These are phyloP conservation scores for Neopestalotiopsis sp. DNA, from an alignment of 2,329 filamentous ascomycete genomes.

Conservation along the genomic window DNA sequence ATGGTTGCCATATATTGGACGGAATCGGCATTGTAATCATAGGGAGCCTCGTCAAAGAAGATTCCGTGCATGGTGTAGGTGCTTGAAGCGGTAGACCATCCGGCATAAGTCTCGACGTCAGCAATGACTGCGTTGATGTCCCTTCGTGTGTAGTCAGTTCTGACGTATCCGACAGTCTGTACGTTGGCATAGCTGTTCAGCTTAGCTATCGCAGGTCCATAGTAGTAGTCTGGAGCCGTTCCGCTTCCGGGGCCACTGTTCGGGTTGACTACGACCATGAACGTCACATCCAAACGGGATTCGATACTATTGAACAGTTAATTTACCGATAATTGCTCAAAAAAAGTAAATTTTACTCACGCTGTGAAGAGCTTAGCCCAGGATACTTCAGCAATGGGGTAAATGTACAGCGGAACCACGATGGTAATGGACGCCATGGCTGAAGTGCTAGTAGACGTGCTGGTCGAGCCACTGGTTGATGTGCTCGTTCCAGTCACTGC, in stretches of 20 bases:
- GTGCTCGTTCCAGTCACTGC: not conserved
- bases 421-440: not conserved
- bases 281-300: not conserved
- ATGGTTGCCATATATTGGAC: not conserved
- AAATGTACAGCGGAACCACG: not conserved
- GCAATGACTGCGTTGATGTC: constrained; percentile 36
- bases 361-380: not conserved
- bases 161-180: constrained; percentile 45
- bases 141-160: constrained; percentile 39
- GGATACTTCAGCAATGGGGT: not conserved
- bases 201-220: constrained; percentile 38
- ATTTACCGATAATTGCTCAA: too few species aligned
- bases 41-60: constrained; percentile 45
- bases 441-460: not conserved
- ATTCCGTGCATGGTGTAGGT: constrained; percentile 40
- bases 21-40: constrained; percentile 25
- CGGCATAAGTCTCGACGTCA: constrained; percentile 42
- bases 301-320: not conserved
- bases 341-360: not conserved
- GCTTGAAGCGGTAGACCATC: constrained; percentile 35
- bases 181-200: constrained; percentile 46
- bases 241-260: constrained; percentile 38
- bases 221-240: constrained; percentile 39
- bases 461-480: not conserved
- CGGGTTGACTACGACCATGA: constrained; percentile 33